Conservation (phyloP, 2,329 filamentous ascomycete species). For the Lomentospora prolificans region DNA sequence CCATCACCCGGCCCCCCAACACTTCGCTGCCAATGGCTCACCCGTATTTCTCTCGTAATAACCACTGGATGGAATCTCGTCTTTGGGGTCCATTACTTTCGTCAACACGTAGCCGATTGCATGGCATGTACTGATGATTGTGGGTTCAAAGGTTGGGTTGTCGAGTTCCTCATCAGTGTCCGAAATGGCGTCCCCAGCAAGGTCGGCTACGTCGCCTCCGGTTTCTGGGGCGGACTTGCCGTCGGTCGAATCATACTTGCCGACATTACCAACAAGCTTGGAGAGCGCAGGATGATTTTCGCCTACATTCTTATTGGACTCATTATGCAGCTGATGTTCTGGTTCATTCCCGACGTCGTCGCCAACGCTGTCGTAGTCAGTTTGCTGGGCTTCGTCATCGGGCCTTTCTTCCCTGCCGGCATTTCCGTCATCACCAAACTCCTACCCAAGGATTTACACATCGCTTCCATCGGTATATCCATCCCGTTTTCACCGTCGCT, state of each 20-base stretch:
- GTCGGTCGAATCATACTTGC: conserved; percentile 64
- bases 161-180: conserved; percentile 69
- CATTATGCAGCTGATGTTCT: conserved; percentile 60
- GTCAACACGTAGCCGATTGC: too few species aligned
- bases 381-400: conserved; percentile 46
- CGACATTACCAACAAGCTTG: conserved; percentile 54
- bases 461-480: conserved; percentile 36
- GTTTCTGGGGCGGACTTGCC: conserved; percentile 66
- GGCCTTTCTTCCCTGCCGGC: conserved; percentile 47
- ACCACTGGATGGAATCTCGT: too few species aligned
- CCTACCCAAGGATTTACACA: conserved; percentile 27
- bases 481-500: too few species aligned
- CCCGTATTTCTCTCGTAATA: neutral
- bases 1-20: conserved; percentile 48
- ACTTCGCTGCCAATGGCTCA: neutral
- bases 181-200: conserved; percentile 58
- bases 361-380: conserved; percentile 35
- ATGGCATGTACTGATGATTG: neutral
- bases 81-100: too few species aligned
- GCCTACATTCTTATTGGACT: conserved; percentile 57
- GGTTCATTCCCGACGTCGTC: conserved; percentile 67
- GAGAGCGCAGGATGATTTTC: conserved; percentile 59
- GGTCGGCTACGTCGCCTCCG: conserved; percentile 71
- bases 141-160: conserved; percentile 63
- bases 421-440: conserved; percentile 44